These are phyloP conservation scores for Graphilbum fragrans DNA, from an alignment of 2,329 filamentous ascomycete genomes.

Conservation along the genomic window DNA sequence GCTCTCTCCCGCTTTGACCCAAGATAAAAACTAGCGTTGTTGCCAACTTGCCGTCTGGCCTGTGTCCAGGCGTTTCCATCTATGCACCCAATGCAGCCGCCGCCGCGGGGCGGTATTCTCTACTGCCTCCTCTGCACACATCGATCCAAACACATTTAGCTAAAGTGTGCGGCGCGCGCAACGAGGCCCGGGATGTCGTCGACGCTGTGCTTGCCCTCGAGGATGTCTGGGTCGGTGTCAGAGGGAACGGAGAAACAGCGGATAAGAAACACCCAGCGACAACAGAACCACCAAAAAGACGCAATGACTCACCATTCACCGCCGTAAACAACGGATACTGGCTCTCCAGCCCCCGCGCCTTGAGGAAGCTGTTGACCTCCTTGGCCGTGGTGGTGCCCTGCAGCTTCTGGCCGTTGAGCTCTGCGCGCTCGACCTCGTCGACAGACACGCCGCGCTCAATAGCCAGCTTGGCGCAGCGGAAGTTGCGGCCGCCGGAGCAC, in stretches of 20 bases:
- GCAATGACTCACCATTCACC: conserved; percentile 42
- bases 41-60: too few species aligned
- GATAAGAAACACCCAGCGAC: too few species aligned
- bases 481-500: conserved; percentile 85
- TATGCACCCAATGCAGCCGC: too few species aligned
- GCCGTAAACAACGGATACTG: conserved; percentile 91
- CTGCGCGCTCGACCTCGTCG: conserved; percentile 74
- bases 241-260: too few species aligned
- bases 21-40: too few species aligned
- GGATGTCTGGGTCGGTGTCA: conserved; percentile 35
- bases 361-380: conserved; percentile 84
- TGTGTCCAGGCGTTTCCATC: too few species aligned
- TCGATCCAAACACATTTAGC: too few species aligned
- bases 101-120: neutral
- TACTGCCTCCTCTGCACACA: neutral
- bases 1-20: too few species aligned
- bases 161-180: conserved; percentile 7
- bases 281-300: too few species aligned
- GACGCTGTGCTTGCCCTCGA: conserved; percentile 63
- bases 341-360: conserved; percentile 60
- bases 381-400: conserved; percentile 87
- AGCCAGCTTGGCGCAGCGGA: conserved; percentile 81
- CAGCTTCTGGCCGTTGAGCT: conserved; percentile 92
- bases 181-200: conserved; percentile 70
- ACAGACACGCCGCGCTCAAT: conserved; percentile 70